Conservation (phyloP, 805 yeast genomes). For the Lachancea kluyveri region DNA sequence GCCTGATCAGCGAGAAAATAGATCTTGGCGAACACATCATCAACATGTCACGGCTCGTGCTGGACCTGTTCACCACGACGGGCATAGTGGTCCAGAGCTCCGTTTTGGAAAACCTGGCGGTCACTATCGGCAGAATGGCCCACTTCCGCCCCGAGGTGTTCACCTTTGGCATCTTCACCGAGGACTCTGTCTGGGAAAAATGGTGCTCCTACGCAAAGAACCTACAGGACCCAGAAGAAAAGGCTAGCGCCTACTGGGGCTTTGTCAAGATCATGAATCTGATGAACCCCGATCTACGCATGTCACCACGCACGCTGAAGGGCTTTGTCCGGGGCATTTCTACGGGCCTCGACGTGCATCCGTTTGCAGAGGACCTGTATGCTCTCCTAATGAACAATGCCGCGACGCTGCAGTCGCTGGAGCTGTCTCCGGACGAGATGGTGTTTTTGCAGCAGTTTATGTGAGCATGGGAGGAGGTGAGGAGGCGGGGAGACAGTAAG, state of each 20-base stretch:
- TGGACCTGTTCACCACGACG: conserved; percentile 25
- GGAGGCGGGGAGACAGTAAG: too few relatives aligned
- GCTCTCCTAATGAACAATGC: conserved; percentile 22
- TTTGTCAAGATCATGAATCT: conserved; percentile 58
- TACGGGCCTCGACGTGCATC: conserved; percentile 23
- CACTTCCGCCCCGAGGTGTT: conserved; percentile 51
- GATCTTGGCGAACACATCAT: conserved; percentile 26
- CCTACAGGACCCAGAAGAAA: conserved; percentile 77
- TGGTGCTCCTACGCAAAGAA: conserved; percentile 71
- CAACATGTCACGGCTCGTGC: conserved; percentile 23
- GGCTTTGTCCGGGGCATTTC: conserved; percentile 25
- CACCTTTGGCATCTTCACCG: conserved; percentile 38
- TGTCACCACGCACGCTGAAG: conserved; percentile 19
- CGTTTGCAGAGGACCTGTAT: conserved; percentile 26
- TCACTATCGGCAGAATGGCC: conserved; percentile 85
- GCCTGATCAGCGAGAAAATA: conserved; percentile 68
- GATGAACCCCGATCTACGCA: conserved; percentile 13
- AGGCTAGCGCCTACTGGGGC: conserved; percentile 81
- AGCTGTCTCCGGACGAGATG: conserved; percentile 19
- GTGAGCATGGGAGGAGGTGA: too few relatives aligned
- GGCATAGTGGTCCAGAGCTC: conserved; percentile 30
- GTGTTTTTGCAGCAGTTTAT: conserved; percentile 23
- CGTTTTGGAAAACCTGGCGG: conserved; percentile 80
- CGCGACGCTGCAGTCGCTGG: conserved; percentile 15
- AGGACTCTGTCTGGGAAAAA: conserved; percentile 39